Base-by-base conservation (phyloP, 2,329 filamentous ascomycete genomes). In the Harringtonia lauricola region DNA sequence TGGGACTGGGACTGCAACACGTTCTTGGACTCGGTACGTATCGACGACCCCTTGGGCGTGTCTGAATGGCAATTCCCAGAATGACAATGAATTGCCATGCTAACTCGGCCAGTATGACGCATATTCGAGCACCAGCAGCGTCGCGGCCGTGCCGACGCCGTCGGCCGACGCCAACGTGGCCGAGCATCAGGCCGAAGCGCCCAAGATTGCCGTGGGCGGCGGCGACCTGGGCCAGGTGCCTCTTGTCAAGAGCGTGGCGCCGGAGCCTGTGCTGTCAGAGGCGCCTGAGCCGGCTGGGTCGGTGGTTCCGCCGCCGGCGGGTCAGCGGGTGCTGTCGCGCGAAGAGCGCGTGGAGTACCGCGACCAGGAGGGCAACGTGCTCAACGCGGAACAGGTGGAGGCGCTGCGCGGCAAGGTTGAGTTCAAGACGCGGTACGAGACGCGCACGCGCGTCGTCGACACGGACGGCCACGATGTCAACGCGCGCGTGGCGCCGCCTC, bases 1-100 rank as follows among this genome's bases (percentile, higher is more conserved):
- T 98, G 92, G 92, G 92, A 98, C 61, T 98, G 90, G 76, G 92
- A 98, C 64, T 98, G 92, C 75, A 95, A 94, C 63, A 89, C 77
- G 47, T 98, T 98, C 70, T 71, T 83, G 54, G 81, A 81, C 52
- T 80, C 79, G 59, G 89, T 95, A 80, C 85, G 86, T 82, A 18
- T n/a, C n/a, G n/a, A n/a, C n/a, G n/a, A n/a, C n/a, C n/a, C 2
- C 9, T 15, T 10, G 8, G 15, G n/a, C n/a, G n/a, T n/a, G n/a
- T n/a, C n/a, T n/a, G n/a, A n/a, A n/a, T n/a, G n/a, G n/a, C n/a
- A n/a, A n/a, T n/a, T n/a, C n/a, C n/a, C n/a, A n/a, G n/a, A n/a
- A n/a, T n/a, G n/a, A n/a, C n/a, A n/a, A n/a, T n/a, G n/a, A n/a
- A n/a, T n/a, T n/a, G n/a, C n/a, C n/a, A n/a, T n/a, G n/a, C 41